Percentiles rank a stretch among this genome's conserved stretches.
phyloP scores from a whole-genome alignment of 2,329 filamentous ascomycete genomes.

The Diaporthe sp. region DNA sequence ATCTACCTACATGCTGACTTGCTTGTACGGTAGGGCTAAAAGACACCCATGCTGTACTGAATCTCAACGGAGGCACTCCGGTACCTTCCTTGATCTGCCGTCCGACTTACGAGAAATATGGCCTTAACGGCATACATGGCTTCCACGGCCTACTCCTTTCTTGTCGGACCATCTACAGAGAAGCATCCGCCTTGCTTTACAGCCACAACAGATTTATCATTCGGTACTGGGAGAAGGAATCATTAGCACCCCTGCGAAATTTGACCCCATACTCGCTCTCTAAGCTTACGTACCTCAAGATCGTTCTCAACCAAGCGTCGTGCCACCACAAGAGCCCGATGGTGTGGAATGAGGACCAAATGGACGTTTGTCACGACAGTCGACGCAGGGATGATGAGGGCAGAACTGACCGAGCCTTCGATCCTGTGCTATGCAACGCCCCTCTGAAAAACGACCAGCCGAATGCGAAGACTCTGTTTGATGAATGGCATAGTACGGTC shows the following conservation, averaged over 20 bases:
- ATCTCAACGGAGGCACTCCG: background rate
- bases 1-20: background rate
- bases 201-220: background rate
- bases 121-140: background rate
- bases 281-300: background rate
- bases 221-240: background rate
- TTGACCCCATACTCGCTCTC: background rate
- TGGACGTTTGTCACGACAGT: background rate
- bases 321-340: background rate
- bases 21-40: background rate
- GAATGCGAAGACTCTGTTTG: background rate
- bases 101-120: background rate
- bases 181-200: background rate
- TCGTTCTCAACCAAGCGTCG: background rate
- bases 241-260: background rate
- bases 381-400: background rate
- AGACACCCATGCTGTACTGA: background rate
- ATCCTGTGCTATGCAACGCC: background rate
- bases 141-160: background rate
- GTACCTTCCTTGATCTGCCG: background rate
- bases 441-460: background rate
- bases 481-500: background rate
- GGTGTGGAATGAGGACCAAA: background rate
- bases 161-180: background rate
- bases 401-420: background rate